Evolutionary conservation across 2,329 filamentous ascomycete species (phyloP).

Genomic region (Paecilomyces formosus): DNA sequence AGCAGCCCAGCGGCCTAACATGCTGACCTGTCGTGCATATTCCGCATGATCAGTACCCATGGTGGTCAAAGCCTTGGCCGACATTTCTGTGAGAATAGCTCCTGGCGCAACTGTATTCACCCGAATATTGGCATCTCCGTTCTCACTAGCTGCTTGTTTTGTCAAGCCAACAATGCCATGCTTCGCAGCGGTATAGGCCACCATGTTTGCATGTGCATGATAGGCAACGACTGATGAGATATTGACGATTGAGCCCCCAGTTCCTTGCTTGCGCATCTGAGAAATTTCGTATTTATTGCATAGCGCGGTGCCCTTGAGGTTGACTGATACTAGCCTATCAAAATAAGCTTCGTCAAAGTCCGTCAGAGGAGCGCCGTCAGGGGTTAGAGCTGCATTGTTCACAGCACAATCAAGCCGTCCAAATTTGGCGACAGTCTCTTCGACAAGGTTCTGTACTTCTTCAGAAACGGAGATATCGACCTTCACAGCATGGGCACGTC

Average conservation of each 20-base stretch:
- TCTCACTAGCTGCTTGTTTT: constrained; percentile 29
- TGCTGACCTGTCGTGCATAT: background rate
- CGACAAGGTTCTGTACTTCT: constrained; percentile 22
- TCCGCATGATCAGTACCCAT: background rate
- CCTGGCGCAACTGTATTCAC: constrained; percentile 27
- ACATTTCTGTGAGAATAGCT: constrained; percentile 1
- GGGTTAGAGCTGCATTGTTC: constrained; percentile 31
- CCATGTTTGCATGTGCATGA: constrained; percentile 27
- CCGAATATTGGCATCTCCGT: constrained; percentile 23
- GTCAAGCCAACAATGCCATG: constrained; percentile 39
- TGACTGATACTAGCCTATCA: constrained; percentile 30
- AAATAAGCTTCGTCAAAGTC: constrained; percentile 31
- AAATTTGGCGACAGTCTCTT: constrained; percentile 24
- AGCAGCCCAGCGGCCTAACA: constrained; percentile 3
- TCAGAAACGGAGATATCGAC: constrained; percentile 20
- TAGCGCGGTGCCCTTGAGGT: constrained; percentile 35
- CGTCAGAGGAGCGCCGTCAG: constrained; percentile 18
- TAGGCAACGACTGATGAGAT: constrained; percentile 34
- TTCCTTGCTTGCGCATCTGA: constrained; percentile 31
- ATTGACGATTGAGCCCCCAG: constrained; percentile 30
- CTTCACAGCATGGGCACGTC: constrained; percentile 14
- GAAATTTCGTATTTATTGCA: constrained; percentile 37
- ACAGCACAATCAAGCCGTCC: constrained; percentile 37
- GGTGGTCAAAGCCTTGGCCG: background rate
- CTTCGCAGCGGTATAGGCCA: constrained; percentile 37